Base-by-base conservation (phyloP, 257 asterid genomes). In the Knoxia roxburghii region DNA sequence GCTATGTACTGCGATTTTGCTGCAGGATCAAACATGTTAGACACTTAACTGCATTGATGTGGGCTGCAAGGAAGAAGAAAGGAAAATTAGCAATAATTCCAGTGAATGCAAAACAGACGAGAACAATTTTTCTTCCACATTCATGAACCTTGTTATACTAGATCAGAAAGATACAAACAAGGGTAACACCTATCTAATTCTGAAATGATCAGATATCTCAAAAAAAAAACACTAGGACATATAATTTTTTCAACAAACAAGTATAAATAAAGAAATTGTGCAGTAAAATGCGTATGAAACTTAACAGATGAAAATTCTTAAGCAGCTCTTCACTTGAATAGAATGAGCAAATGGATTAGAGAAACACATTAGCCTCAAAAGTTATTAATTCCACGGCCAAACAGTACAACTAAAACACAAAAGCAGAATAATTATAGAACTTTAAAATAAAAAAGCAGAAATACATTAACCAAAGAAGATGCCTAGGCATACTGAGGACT, bases 1-100 rank as follows among this genome's bases (percentile, higher is more conserved):
- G 76, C 58, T 51, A 82, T 68, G 74, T 82, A 87, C 41, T 86
- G 96, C 70, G 87, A 72, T 87, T 86, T 89, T 74, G 95, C 74
- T 57, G 89, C 83, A 56, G 83, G 84, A 73, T 93, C 99, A 74
- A 84, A 88, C 99, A 93, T 93, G 67, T 78, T 77, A 74, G 39
- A 70, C 43, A 71, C 70, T 67, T 51, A 79, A 66, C 67, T 63
- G 77, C 78, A 77, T 63, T 65, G 67, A 76, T 43, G 48, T 35
- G 71, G 72, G 64, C 95, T 87, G 96, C 88, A 84, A 75, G 59
- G 30, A 65, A 75, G 58, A 64, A 21, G 57, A 60, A 65, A 59
- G 17, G 46, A 59, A 30, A 37, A 49, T 41, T 61, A 77, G 68
- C 64, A 50, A 73, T 69, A 37, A 40, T 41, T 39, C 56, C 12